A percentile compares a stretch with the other conserved stretches of the same genome.
phyloP scores from a whole-genome alignment of 345 rosid species.

The Eutrema yunnanense region DNA sequence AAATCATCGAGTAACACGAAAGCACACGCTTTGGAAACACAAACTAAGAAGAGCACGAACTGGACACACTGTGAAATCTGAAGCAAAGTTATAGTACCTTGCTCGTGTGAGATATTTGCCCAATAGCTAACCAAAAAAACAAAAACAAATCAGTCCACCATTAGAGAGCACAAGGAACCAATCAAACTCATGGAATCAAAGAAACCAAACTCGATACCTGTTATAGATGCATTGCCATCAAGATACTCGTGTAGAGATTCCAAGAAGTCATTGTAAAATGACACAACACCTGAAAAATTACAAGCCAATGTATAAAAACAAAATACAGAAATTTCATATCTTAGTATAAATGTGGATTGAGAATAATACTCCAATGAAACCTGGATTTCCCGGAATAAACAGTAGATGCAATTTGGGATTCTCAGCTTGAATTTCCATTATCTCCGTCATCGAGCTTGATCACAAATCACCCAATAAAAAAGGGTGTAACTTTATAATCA shows the following conservation, averaged over 20 bases:
- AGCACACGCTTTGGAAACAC: not conserved
- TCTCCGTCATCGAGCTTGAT: conserved; percentile 54
- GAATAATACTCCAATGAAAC: conserved; percentile 20
- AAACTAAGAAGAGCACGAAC: not conserved
- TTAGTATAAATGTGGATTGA: too few relatives aligned
- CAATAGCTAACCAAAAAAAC: conserved; percentile 44
- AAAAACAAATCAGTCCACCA: not conserved
- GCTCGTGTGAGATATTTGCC: conserved; percentile 62
- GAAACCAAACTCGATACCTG: conserved; percentile 2
- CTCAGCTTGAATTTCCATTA: conserved; percentile 63
- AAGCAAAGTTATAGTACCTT: conserved; percentile 41
- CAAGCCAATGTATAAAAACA: not conserved
- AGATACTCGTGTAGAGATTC: conserved; percentile 60
- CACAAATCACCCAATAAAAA: not conserved
- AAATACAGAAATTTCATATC: not conserved
- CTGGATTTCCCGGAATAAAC: conserved; percentile 88
- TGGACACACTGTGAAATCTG: not conserved
- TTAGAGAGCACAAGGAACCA: conserved; percentile 9
- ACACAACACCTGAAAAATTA: conserved; percentile 46
- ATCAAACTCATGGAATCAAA: not conserved
- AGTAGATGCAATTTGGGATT: conserved; percentile 54
- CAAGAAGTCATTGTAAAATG: conserved; percentile 75
- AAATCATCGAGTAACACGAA: not conserved
- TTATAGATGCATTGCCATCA: conserved; percentile 55
- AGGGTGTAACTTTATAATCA: conserved; percentile 1